Conservation (phyloP, 2,329 filamentous ascomycete genomes). For the Colletotrichum abscissum region DNA sequence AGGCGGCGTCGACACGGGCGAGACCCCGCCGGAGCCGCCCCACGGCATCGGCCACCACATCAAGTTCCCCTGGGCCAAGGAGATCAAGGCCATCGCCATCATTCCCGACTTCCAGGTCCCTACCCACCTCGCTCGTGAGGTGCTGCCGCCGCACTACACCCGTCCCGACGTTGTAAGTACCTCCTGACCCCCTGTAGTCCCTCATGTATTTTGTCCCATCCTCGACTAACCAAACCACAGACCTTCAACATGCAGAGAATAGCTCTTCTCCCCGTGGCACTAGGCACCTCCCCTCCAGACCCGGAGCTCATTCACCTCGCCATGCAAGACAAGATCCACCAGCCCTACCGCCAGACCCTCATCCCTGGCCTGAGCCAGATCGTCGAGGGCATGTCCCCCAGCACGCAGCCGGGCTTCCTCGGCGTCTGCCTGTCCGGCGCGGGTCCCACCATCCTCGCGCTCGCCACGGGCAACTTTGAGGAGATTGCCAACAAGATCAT, state of each 20-base stretch:
- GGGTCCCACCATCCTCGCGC: conserved; percentile 91
- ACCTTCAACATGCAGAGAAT: conserved; percentile 95
- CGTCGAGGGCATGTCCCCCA: conserved; percentile 89
- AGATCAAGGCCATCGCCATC: conserved; percentile 97
- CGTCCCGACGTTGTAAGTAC: conserved; percentile 81
- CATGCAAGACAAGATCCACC: conserved; percentile 99
- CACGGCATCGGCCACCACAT: conserved; percentile 94
- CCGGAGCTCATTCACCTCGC: conserved; percentile 95
- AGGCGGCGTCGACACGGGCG: conserved; percentile 90
- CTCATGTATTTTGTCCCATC: too few relatives aligned
- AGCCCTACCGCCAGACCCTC: conserved; percentile 91
- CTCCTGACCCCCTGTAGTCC: conserved; percentile 15
- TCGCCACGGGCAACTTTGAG: conserved; percentile 91
- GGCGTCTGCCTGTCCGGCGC: conserved; percentile 96
- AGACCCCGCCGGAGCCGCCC: conserved; percentile 88
- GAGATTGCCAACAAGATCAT: conserved; percentile 86
- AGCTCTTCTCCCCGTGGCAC: conserved; percentile 87
- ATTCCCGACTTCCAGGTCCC: conserved; percentile 96
- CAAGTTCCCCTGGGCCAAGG: conserved; percentile 91
- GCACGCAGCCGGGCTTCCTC: conserved; percentile 86
- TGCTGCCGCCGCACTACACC: conserved; percentile 83
- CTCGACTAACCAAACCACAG: conserved; percentile 45
- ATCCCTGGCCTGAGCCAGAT: conserved; percentile 94
- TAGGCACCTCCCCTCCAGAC: conserved; percentile 90
- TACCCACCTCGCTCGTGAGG: conserved; percentile 90